Percentiles rank a stretch among this genome's conserved stretches.
Evolutionary conservation across 805 yeast genomes (phyloP).

Genomic region (Lipomyces yamadae): DNA sequence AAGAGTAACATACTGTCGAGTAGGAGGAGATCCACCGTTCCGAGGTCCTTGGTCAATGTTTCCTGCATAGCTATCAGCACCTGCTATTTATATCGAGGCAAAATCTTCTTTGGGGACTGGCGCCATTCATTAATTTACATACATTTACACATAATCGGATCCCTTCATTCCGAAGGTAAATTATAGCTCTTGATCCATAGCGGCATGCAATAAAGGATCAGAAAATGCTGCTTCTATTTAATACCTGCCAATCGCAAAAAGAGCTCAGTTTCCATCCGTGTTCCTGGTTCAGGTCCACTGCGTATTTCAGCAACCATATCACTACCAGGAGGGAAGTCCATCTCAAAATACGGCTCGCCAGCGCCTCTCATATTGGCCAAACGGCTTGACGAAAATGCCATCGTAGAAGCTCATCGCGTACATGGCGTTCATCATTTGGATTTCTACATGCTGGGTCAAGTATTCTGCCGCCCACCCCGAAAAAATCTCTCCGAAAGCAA

Average conservation of each 20-base stretch:
- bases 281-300: not conserved
- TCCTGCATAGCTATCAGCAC: no score
- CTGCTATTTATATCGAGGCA: no score
- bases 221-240: no score
- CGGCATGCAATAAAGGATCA: no score
- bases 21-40: no score
- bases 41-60: no score
- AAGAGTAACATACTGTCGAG: no score
- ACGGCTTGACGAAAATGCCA: constrained; percentile 4
- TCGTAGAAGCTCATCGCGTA: constrained; percentile 5
- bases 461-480: not conserved
- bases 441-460: not conserved
- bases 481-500: not conserved
- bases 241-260: not conserved
- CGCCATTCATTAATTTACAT: no score
- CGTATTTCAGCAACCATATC: not conserved
- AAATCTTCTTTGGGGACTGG: no score
- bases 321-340: not conserved
- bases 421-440: not conserved
- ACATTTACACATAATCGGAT: no score
- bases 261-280: not conserved
- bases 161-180: no score
- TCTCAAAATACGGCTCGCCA: not conserved
- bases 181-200: no score
- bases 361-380: constrained; percentile 5